Evolutionary conservation across 768 basidiomycete species (phyloP).

Genomic region (Russula sp.): DNA sequence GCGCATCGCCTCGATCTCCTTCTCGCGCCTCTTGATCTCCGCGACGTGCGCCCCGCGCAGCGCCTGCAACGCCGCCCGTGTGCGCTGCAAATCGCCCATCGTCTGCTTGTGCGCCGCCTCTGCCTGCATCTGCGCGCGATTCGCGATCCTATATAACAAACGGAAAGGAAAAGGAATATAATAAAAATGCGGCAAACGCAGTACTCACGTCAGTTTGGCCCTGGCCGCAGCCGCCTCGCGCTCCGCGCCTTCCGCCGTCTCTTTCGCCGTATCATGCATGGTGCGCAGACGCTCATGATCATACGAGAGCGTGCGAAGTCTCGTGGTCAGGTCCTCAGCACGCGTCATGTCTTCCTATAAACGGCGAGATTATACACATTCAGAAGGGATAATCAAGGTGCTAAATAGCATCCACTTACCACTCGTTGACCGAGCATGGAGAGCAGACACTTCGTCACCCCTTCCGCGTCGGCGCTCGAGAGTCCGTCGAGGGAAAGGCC

Average conservation of each 20-base stretch:
- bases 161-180: neutral
- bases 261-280: slow-evolving; percentile 53
- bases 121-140: slow-evolving; percentile 47
- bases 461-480: slow-evolving; percentile 45
- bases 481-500: slow-evolving; percentile 66
- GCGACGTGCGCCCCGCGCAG: slow-evolving; percentile 59
- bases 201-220: slow-evolving; percentile 61
- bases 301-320: slow-evolving; percentile 68
- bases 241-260: slow-evolving; percentile 64
- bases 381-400: too few species aligned
- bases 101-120: slow-evolving; percentile 69
- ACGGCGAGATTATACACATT: neutral
- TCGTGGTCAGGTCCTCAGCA: slow-evolving; percentile 70
- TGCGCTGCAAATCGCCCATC: slow-evolving; percentile 59
- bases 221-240: slow-evolving; percentile 71
- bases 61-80: slow-evolving; percentile 59
- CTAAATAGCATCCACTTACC: slow-evolving; percentile 39
- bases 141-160: slow-evolving; percentile 33
- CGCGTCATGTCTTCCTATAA: slow-evolving; percentile 63
- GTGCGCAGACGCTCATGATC: slow-evolving; percentile 69
- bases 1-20: slow-evolving; percentile 63
- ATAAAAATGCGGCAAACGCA: neutral
- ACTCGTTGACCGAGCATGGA: slow-evolving; percentile 69
- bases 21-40: slow-evolving; percentile 77
- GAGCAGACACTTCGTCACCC: slow-evolving; percentile 65